Conservation (phyloP, 768 basidiomycete species). For the Guyanaporus albipodus region DNA sequence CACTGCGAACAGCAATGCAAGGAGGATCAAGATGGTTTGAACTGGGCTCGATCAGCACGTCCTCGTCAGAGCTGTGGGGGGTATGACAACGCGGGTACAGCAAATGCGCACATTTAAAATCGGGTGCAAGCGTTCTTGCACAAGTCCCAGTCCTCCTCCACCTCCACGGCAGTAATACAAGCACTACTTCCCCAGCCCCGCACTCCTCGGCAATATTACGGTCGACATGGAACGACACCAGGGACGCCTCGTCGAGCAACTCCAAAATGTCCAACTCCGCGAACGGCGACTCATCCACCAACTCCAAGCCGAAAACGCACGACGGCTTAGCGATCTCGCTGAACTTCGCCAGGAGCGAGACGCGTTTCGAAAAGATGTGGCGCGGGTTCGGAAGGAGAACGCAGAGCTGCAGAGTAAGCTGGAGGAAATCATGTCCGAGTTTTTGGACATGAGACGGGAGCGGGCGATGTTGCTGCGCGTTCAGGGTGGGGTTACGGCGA, state of each 20-base stretch:
- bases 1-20: background rate
- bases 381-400: constrained; percentile 18
- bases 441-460: constrained; percentile 24
- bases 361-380: constrained; percentile 19
- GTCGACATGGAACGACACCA: constrained; percentile 6
- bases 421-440: constrained; percentile 16
- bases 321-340: constrained; percentile 22
- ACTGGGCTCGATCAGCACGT: background rate
- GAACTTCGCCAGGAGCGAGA: constrained; percentile 29
- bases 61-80: background rate
- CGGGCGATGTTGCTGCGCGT: constrained; percentile 13
- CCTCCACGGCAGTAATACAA: too few species aligned
- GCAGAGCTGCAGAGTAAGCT: constrained; percentile 20
- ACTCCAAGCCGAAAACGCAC: constrained; percentile 23
- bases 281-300: constrained; percentile 26
- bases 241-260: constrained; percentile 21
- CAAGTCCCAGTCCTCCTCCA: too few species aligned
- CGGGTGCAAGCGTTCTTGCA: too few species aligned
- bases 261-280: constrained; percentile 21
- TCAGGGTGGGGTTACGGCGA: background rate
- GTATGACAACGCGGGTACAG: too few species aligned
- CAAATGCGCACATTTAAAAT: too few species aligned
- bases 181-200: too few species aligned
- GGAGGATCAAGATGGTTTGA: background rate
- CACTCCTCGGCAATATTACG: too few species aligned